phyloP scores from a whole-genome alignment of 2,329 filamentous ascomycete genomes.

The Claviceps arundinis region DNA sequence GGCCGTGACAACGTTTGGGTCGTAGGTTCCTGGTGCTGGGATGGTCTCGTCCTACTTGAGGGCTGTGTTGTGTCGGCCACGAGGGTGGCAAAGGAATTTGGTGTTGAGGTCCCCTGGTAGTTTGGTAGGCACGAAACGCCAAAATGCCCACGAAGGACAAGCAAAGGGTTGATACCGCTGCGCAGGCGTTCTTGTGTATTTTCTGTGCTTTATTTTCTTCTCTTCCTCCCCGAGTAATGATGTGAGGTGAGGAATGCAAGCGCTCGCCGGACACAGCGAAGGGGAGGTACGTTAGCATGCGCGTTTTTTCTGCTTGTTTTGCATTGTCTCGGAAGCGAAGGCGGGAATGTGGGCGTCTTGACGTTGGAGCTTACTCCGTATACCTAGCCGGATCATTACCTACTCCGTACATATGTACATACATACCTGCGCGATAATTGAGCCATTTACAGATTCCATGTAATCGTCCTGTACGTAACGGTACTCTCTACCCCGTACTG shows the following conservation, averaged over 20 bases:
- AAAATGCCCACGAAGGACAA: background rate
- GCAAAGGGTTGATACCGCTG: background rate
- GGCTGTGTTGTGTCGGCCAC: conserved; percentile 47
- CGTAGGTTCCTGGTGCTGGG: conserved; percentile 49
- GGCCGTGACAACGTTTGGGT: conserved; percentile 41
- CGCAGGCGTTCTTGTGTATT: background rate
- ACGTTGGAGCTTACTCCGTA: too few relatives aligned
- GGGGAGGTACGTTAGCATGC: too few relatives aligned
- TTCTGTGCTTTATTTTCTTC: too few relatives aligned
- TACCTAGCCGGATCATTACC: background rate
- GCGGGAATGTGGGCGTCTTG: background rate
- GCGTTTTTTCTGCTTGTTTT: background rate
- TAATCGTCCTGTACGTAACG: too few relatives aligned
- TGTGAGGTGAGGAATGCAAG: too few relatives aligned
- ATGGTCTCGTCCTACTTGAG: conserved; percentile 49
- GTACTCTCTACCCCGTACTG: too few relatives aligned
- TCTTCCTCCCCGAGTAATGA: too few relatives aligned
- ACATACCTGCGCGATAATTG: too few relatives aligned
- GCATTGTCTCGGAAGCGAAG: background rate
- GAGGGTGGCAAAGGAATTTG: conserved; percentile 38
- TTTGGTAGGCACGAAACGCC: background rate
- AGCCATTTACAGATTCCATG: too few relatives aligned
- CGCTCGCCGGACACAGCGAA: too few relatives aligned
- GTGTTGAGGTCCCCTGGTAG: conserved; percentile 18
- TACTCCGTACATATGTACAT: too few relatives aligned